Conservation (phyloP, 2,329 filamentous ascomycete species). For the Claviceps spartinae region DNA sequence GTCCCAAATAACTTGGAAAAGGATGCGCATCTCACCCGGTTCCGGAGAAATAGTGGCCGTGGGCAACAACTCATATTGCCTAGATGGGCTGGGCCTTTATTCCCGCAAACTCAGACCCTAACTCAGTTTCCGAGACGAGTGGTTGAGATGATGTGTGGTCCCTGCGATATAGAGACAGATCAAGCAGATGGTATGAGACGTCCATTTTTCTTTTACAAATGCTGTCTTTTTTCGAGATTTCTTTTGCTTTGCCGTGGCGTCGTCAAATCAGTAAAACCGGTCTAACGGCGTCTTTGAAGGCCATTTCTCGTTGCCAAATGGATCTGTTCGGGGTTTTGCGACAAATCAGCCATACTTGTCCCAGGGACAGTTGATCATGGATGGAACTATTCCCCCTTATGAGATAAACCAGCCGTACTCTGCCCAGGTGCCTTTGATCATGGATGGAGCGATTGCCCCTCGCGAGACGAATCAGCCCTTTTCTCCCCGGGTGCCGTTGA, state of each 20-base stretch:
- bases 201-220: neutral
- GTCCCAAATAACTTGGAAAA: neutral
- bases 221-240: neutral
- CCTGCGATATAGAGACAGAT: slow-evolving; percentile 17
- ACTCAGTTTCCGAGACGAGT: slow-evolving; percentile 17
- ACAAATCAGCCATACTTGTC: slow-evolving; percentile 17
- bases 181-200: slow-evolving; percentile 18
- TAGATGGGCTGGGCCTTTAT: slow-evolving; percentile 12
- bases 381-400: slow-evolving; percentile 5
- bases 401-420: too few relatives aligned
- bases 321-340: slow-evolving; percentile 15
- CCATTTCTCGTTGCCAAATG: slow-evolving; percentile 19
- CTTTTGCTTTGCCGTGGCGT: neutral
- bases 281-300: slow-evolving; percentile 12
- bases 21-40: neutral
- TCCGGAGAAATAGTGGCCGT: slow-evolving; percentile 1
- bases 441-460: too few relatives aligned
- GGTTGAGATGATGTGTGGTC: slow-evolving; percentile 18
- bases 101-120: slow-evolving; percentile 12
- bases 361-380: too few relatives aligned
- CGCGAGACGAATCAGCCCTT: too few relatives aligned
- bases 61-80: slow-evolving; percentile 10
- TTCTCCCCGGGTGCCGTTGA: too few relatives aligned
- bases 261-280: neutral
- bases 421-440: too few relatives aligned